Conservation (phyloP, 371 early-diverging fungal genomes). For the Mucor sp. region DNA sequence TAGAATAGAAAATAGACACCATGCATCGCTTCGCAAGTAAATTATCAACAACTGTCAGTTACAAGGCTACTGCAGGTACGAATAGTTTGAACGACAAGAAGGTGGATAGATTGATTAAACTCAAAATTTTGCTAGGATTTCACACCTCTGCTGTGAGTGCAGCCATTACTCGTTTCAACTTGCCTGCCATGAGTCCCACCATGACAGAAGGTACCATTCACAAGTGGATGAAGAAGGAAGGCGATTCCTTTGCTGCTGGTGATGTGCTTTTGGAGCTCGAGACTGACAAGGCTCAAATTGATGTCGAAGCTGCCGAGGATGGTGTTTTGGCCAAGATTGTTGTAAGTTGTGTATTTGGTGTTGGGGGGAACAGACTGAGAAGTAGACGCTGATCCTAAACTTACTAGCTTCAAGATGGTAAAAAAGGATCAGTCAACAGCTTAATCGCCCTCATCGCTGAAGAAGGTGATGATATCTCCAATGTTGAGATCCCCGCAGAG, state of each 20-base stretch:
- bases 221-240: slow-evolving; percentile 87
- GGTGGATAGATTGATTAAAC: neutral
- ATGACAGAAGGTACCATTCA: slow-evolving; percentile 96
- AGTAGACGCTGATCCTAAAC: neutral
- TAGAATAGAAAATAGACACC: neutral
- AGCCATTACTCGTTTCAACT: slow-evolving; percentile 73
- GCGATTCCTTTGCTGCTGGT: slow-evolving; percentile 84
- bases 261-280: slow-evolving; percentile 92
- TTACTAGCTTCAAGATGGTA: slow-evolving; percentile 54
- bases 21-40: slow-evolving; percentile 17
- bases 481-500: slow-evolving; percentile 64
- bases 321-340: slow-evolving; percentile 93
- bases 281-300: slow-evolving; percentile 98
- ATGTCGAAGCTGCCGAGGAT: slow-evolving; percentile 95
- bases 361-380: neutral
- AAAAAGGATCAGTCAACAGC: slow-evolving; percentile 66
- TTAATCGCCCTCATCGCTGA: slow-evolving; percentile 89
- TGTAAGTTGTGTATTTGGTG: slow-evolving; percentile 35
- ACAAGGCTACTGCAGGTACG: slow-evolving; percentile 11
- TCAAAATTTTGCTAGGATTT: slow-evolving; percentile 36
- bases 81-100: neutral
- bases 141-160: slow-evolving; percentile 60
- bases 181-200: slow-evolving; percentile 97
- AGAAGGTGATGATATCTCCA: slow-evolving; percentile 84
- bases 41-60: slow-evolving; percentile 6